Percentiles rank a stretch among this genome's conserved stretches.
Conservation (phyloP, 2,329 filamentous ascomycete species). For the Colletotrichum sansevieriae region DNA sequence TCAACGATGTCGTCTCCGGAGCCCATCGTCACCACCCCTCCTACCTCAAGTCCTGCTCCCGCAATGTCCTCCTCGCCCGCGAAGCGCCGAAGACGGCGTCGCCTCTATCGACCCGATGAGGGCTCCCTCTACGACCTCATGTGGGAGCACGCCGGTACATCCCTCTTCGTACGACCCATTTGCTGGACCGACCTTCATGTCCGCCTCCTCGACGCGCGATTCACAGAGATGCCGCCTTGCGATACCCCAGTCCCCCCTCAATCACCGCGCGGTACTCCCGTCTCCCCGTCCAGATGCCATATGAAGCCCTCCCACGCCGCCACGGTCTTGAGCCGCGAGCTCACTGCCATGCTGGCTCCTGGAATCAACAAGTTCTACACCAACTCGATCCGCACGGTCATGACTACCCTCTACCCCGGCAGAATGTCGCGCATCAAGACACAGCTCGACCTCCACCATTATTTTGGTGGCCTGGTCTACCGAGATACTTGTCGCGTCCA, state of each 20-base stretch:
- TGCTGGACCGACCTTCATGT: slow-evolving; percentile 68
- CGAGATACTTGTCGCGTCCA: slow-evolving; percentile 61
- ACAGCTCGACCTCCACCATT: slow-evolving; percentile 59
- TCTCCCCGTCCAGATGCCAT: slow-evolving; percentile 53
- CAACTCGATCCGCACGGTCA: slow-evolving; percentile 58
- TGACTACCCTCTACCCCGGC: slow-evolving; percentile 60
- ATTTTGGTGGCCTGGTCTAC: slow-evolving; percentile 62
- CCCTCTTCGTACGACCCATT: slow-evolving; percentile 66
- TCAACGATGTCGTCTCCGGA: slow-evolving; percentile 31
- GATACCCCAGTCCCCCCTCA: slow-evolving; percentile 55
- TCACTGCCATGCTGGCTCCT: slow-evolving; percentile 58
- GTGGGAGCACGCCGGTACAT: slow-evolving; percentile 59
- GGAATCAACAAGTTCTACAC: slow-evolving; percentile 51
- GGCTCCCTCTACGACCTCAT: slow-evolving; percentile 67
- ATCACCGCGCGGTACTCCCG: slow-evolving; percentile 45
- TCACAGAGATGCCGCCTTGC: slow-evolving; percentile 58
- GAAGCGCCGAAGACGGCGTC: slow-evolving; percentile 47
- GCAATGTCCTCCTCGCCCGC: background rate
- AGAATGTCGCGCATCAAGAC: slow-evolving; percentile 47
- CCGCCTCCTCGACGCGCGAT: slow-evolving; percentile 61
- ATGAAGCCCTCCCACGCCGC: slow-evolving; percentile 58
- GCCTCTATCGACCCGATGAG: slow-evolving; percentile 56
- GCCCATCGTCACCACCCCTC: slow-evolving; percentile 30
- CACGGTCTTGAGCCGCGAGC: slow-evolving; percentile 56
- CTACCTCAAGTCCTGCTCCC: slow-evolving; percentile 23